Evolutionary conservation across 2,329 filamentous ascomycete genomes (phyloP), one percentile per base, ranked within the genome.

Genomic region (Curvularia verruculosa): DNA sequence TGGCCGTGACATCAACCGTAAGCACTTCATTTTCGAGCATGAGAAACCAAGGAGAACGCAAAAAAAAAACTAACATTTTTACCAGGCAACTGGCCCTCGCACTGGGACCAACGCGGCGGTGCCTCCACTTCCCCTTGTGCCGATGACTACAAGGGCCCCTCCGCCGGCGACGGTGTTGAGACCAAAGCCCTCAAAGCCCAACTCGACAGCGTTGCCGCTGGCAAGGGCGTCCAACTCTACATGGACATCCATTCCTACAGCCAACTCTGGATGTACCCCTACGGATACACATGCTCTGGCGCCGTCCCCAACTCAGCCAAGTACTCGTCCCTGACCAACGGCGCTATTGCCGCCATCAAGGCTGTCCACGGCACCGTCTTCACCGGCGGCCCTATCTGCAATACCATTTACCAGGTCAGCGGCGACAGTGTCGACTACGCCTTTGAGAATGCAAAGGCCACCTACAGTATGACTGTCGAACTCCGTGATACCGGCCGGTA

Each of bases 231-330:
- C 39, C 83, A 84, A 65, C 78, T 87, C 2, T 89, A 84, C 73
- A 83, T 89, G 61, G 87, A 89, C 73, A 85, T 84, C 69, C 87
- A 89, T 75, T 81, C 84, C 0, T 89, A 87, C 74, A 69, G 63
- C 1, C 74, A 76, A 58, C 69, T 75, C 0, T 59, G 81, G 81
- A 84, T 69, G 79, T 83, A 59, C 80, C 70, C 79, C 1, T 88
- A 87, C 65, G 86, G 86, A 34, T 88, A 86, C 74, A 82, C 81
- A 3, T 88, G 85, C 77, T 75, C 74, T 21, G 77, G 72, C 15
- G 70, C 76, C 12, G 70, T 82, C 5, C 74, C 78, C 49, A 82
- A 85, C 58, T 75, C 83, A 53, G 68, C 77, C 7, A 76, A 81
- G 51, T 80, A 85, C 58, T 77, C 82, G 62, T 69, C 72, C 0